Evolutionary conservation across 2,329 filamentous ascomycete species (phyloP), one percentile per base, ranked within the genome.

Genomic region (Metarhizium brunneum): DNA sequence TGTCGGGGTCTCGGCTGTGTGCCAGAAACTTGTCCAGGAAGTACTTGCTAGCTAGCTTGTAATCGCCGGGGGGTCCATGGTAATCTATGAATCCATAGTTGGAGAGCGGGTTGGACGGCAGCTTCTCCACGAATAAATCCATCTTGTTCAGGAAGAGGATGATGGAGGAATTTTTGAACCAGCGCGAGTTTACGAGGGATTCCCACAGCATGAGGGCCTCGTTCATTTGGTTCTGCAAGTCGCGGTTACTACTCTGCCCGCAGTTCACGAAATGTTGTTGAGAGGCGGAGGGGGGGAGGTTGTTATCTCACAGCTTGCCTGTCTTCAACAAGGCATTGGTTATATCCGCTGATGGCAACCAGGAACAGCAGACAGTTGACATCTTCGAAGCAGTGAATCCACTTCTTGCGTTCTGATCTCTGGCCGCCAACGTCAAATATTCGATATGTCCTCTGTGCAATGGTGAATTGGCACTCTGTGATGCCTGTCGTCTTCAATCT

Each of bases 351-450:
- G 64, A 97, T 92, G 50, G 92, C 92, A 53, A 96, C 92, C 62
- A 97, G 82, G 74, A 97, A 97, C 42, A 97, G 78, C 54, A 97
- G 79, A 63, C 90, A 92, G 66, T 94, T 91, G 59, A 96, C 91
- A 61, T 94, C 92, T 70, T 96, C 91, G 69, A 96, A 96, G 77
- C 92, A 96, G 78, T 96, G 92, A 65, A 96, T 96, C 92, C 92
- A 96, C 84, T 96, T 96, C 87, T 96, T 96, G 70, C 92, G 86
- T 76, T 96, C 92, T 6, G 90, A 96, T 71, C 92, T 84, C 75
- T 96, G 92, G 61, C 92, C 92, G 81, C 92, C 92, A 50, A 96
- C 92, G 67, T 96, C 92, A 74, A 96, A 96, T 91, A 96, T 96
- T 63, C 91, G 85, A 77, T 96, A 96, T 56, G 91, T 96, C 61